Evolutionary conservation across 2,329 filamentous ascomycete genomes (phyloP), one percentile per base, ranked within the genome.

Genomic region (Graphilbum ipis-grandicollis): DNA sequence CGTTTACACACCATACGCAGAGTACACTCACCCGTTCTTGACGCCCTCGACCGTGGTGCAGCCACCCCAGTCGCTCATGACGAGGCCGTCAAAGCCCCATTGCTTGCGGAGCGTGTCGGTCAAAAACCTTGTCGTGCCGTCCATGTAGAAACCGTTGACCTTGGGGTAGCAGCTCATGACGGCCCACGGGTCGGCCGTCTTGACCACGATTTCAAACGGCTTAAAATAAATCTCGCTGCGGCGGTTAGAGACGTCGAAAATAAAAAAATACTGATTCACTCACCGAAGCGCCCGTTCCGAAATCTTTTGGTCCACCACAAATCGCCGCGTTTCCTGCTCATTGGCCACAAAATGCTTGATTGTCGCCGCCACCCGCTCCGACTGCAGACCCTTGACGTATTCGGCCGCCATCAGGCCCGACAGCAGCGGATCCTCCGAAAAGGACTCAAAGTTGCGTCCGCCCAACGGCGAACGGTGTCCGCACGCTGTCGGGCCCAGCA

Each of bases 401-500:
- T 50, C 45, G 23, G 52, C 48, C 29, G 56, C 56, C 34, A 52
- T 48, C 22, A 52, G 45, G 15, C 57, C 56, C 25, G 55, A 50
- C n/a, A 59, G 46, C 19, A 58, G 50, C 18, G 56, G 56, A 43
- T 59, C 57, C 39, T 59, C 53, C 23, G 48, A 51, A 39, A 56
- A 52, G 31, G 52, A 54, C 44, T 60, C 57, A 40, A 58, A 59
- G 17, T 56, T 55, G 36, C 57, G 48, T 32, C 56, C 57, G 14
- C 56, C 56, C 7, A 60, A 47, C 2, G 56, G 57, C 6, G 50
- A 53, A 23, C 56, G 49, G 37, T 58, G 55, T 36, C 58, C 57
- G 46, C 54, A 60, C 41, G 61, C 56, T 0, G 59, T 63, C 2
- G 78, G 78, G 6, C 75, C 78, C 23, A 82, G 62, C 47, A 75